A percentile compares a stretch with the other conserved stretches of the same genome.
phyloP scores from a whole-genome alignment of 2,329 filamentous ascomycete species.

The Nectriaceae sp. region DNA sequence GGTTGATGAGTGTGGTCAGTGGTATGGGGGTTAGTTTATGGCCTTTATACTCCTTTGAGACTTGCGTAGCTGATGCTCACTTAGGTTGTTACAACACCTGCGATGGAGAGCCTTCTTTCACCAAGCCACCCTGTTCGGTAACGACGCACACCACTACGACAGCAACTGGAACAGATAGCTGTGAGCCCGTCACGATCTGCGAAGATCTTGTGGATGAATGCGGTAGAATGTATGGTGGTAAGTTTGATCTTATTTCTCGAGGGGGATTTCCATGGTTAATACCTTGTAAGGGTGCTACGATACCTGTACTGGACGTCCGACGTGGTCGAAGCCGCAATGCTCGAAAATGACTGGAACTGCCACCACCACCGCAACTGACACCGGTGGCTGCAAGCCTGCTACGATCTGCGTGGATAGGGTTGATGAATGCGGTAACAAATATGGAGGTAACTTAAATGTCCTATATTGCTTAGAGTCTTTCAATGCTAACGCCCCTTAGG shows the following conservation, averaged over 20 bases:
- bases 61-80: too few relatives aligned
- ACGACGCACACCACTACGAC: neutral
- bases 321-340: neutral
- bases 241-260: neutral
- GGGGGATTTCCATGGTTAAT: too few relatives aligned
- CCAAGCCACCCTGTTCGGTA: neutral
- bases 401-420: slow-evolving; percentile 7
- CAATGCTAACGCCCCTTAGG: neutral
- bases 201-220: slow-evolving; percentile 2
- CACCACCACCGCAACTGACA: neutral
- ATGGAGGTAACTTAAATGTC: slow-evolving; percentile 19
- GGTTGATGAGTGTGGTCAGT: slow-evolving; percentile 17
- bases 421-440: slow-evolving; percentile 6
- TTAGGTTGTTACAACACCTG: neutral
- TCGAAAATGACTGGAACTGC: neutral
- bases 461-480: neutral
- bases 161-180: too few relatives aligned
- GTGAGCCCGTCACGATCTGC: slow-evolving; percentile 4
- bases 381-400: neutral
- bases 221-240: neutral
- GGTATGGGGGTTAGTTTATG: slow-evolving; percentile 10
- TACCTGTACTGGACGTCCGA: neutral
- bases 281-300: neutral
- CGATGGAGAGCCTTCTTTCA: neutral
- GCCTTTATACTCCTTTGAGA: neutral